These are phyloP conservation scores for Phytopythium litorale DNA, from an alignment of 352 stramenopile species.

Conservation along the genomic window DNA sequence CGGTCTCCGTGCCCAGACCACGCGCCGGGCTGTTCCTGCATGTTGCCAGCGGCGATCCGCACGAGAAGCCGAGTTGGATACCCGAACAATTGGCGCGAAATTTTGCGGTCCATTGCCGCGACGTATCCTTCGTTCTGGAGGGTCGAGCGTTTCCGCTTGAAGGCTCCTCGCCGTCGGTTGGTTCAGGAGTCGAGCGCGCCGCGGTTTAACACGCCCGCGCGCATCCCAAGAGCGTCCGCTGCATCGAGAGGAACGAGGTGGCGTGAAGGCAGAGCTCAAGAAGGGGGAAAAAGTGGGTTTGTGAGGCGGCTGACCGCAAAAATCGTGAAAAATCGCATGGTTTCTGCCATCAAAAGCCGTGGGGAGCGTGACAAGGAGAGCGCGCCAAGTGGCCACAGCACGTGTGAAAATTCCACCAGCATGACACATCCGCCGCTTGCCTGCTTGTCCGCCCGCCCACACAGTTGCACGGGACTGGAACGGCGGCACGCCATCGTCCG, in stretches of 20 bases:
- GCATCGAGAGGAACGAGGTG: neutral
- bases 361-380: neutral
- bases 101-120: neutral
- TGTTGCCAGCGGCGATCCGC: neutral
- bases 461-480: neutral
- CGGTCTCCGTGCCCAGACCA: neutral
- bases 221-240: neutral
- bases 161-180: neutral
- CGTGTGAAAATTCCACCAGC: slow-evolving; percentile 1
- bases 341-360: neutral
- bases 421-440: neutral
- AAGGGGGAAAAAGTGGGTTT: neutral
- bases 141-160: neutral
- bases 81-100: slow-evolving; percentile 1
- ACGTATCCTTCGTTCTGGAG: neutral
- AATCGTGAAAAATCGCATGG: neutral
- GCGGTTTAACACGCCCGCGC: neutral
- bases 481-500: neutral
- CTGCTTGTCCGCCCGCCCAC: neutral
- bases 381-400: neutral
- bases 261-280: neutral
- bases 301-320: neutral
- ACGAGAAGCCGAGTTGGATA: neutral
- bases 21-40: neutral
- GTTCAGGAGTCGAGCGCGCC: neutral